Percentiles rank a stretch among this genome's conserved stretches.
phyloP scores from a whole-genome alignment of 257 asterid genomes.

The Solanum sejunctum region DNA sequence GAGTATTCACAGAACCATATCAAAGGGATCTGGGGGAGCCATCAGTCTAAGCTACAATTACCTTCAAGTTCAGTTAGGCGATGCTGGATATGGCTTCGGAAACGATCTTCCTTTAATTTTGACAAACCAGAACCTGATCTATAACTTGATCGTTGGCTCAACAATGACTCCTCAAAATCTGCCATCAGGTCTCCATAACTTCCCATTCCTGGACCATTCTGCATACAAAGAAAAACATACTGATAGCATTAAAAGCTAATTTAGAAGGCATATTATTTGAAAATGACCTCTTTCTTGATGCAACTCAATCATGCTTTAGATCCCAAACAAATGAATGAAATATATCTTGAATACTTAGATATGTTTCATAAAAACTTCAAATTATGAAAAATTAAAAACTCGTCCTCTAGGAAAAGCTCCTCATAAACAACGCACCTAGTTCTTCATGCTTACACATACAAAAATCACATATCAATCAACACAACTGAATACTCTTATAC shows the following conservation, averaged over 20 bases:
- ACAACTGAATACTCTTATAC: neutral
- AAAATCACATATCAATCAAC: neutral
- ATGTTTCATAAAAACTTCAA: neutral
- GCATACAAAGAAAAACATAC: conserved; percentile 10
- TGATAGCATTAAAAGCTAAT: neutral
- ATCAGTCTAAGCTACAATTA: conserved; percentile 14
- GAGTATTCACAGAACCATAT: neutral
- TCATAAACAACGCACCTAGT: neutral
- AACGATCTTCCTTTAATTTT: conserved; percentile 49
- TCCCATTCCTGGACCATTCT: conserved; percentile 42
- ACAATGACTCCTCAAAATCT: conserved; percentile 77
- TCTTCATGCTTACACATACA: neutral
- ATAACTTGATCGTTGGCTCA: conserved; percentile 47
- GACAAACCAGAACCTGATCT: conserved; percentile 53
- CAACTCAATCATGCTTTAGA: neutral
- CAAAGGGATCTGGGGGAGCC: neutral
- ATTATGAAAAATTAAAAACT: neutral
- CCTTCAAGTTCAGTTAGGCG: conserved; percentile 88
- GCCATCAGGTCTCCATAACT: conserved; percentile 73
- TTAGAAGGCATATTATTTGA: neutral
- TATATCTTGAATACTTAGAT: neutral
- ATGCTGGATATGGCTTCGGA: conserved; percentile 50
- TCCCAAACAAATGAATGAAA: neutral
- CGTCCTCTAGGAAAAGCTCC: neutral
- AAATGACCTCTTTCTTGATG: neutral